Percentiles rank a stretch among this genome's conserved stretches.
Conservation (phyloP, 257 asterid species). For the Solanum chilense region DNA sequence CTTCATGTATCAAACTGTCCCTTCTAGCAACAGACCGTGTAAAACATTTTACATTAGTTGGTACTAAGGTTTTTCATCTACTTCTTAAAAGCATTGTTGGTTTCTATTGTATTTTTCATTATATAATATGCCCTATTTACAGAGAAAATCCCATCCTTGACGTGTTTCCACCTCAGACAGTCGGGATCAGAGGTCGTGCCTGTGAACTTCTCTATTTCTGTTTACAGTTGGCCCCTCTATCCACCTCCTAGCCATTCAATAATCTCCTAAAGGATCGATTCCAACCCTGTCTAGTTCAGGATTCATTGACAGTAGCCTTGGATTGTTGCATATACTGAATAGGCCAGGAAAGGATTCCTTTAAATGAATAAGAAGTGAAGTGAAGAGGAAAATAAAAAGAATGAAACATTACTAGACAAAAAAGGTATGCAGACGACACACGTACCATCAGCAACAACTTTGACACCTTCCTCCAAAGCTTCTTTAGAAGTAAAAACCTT, state of each 20-base stretch:
- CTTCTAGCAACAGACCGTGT: not conserved
- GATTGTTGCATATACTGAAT: not conserved
- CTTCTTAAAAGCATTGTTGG: not conserved
- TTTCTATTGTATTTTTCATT: not conserved
- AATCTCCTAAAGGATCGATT: not conserved
- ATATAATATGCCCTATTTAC: not conserved
- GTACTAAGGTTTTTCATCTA: not conserved
- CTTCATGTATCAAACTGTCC: not conserved
- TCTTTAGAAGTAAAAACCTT: conserved; percentile 35
- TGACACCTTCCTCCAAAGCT: conserved; percentile 45
- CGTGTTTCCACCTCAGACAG: not conserved
- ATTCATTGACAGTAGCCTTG: not conserved
- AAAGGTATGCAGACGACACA: not conserved
- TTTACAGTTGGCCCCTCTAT: not conserved
- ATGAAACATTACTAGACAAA: not conserved
- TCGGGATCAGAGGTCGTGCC: not conserved
- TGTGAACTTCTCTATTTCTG: not conserved
- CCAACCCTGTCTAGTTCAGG: not conserved
- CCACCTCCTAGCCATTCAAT: not conserved
- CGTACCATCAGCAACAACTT: conserved; percentile 55
- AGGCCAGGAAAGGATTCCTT: not conserved
- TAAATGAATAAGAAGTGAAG: not conserved
- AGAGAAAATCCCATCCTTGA: not conserved
- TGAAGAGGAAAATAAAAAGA: not conserved
- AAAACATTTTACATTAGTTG: not conserved